A percentile compares a stretch with the other conserved stretches of the same genome.
Conservation (phyloP, 257 asterid species). For the Nicotiana tomentosiformis region DNA sequence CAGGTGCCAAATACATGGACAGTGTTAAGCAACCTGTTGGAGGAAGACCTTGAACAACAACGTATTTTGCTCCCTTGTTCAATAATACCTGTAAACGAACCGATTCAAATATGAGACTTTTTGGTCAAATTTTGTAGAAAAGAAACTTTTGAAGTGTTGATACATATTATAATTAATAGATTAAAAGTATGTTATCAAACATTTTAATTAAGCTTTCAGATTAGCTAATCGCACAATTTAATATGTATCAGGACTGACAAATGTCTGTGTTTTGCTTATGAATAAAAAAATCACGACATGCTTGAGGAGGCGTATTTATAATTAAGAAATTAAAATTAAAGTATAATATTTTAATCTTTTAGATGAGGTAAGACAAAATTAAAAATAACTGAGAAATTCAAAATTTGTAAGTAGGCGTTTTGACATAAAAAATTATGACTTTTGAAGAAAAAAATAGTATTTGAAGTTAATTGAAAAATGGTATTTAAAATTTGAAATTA, state of each 20-base stretch:
- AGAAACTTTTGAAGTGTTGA: neutral
- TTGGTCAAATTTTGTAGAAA: neutral
- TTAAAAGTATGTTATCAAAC: neutral
- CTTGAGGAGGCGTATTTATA: neutral
- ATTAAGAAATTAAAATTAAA: neutral
- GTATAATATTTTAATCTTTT: neutral
- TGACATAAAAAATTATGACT: no score
- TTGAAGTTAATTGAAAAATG: no score
- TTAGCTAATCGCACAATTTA: neutral
- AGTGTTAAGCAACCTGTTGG: constrained; percentile 84
- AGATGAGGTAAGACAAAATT: neutral
- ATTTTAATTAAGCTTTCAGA: neutral
- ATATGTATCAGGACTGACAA: neutral
- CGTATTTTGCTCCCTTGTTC: constrained; percentile 60
- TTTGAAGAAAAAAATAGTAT: no score
- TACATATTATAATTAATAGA: neutral
- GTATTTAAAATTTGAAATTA: no score
- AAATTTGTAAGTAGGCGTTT: neutral
- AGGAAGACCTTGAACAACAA: constrained; percentile 80
- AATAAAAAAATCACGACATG: neutral
- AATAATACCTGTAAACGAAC: constrained; percentile 36
- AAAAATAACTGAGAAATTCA: neutral
- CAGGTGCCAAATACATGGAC: constrained; percentile 44
- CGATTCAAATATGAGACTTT: neutral
- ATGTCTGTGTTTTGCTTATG: neutral